Conservation (phyloP, 1,284 basidiomycete genomes). For the Peniophora sp. region DNA sequence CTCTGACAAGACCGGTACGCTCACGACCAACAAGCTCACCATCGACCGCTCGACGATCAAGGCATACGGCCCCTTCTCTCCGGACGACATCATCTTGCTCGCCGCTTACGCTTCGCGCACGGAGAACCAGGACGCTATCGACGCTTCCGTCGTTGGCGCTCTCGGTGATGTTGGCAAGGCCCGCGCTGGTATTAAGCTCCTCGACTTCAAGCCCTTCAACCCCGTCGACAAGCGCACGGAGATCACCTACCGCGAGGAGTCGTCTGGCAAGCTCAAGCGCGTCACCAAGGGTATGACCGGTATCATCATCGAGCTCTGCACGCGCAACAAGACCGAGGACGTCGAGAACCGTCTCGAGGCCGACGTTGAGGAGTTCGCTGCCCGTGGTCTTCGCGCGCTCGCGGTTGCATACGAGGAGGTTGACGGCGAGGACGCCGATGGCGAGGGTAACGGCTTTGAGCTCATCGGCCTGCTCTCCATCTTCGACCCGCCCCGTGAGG, state of each 20-base stretch:
- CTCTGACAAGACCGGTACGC: conserved; percentile 96
- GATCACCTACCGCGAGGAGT: conserved; percentile 94
- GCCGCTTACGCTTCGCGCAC: conserved; percentile 95
- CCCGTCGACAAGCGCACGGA: conserved; percentile 99
- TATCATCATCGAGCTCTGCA: conserved; percentile 92
- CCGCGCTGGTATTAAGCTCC: conserved; percentile 87
- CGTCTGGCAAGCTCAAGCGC: conserved; percentile 91
- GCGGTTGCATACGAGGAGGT: conserved; percentile 95
- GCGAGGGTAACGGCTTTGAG: conserved; percentile 92
- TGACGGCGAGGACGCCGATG: conserved; percentile 73
- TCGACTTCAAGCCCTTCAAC: conserved; percentile 99
- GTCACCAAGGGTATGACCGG: conserved; percentile 99
- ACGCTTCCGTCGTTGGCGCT: conserved; percentile 79
- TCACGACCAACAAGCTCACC: conserved; percentile 98
- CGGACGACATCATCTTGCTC: conserved; percentile 88
- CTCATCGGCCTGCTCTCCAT: conserved; percentile 96
- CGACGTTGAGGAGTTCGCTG: conserved; percentile 93
- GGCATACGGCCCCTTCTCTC: conserved; percentile 84
- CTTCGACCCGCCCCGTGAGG: conserved; percentile 96
- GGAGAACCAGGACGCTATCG: conserved; percentile 98
- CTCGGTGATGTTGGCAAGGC: conserved; percentile 70
- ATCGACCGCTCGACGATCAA: conserved; percentile 92
- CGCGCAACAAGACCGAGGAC: conserved; percentile 92
- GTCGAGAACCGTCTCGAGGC: conserved; percentile 87
- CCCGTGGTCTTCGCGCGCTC: conserved; percentile 95